These are phyloP conservation scores for Solanum lycopersicoides DNA, from an alignment of 257 asterid genomes.

Conservation along the genomic window DNA sequence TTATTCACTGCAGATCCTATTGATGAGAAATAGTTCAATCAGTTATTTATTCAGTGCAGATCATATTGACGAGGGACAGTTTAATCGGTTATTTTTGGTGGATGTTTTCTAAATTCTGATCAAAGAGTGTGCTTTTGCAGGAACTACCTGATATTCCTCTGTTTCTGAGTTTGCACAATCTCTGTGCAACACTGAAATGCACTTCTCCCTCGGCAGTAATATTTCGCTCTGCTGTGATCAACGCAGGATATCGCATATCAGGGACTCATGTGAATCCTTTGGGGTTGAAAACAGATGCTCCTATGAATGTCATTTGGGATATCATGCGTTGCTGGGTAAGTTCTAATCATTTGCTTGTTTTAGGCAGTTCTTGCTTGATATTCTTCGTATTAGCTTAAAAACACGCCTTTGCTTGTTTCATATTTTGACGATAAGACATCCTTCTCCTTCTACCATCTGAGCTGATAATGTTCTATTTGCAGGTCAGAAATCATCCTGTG, in stretches of 20 bases:
- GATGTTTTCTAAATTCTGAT: background rate
- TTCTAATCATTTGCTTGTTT: background rate
- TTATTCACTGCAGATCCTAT: background rate
- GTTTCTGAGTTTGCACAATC: constrained; percentile 92
- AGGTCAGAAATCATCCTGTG: constrained; percentile 91
- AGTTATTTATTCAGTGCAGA: background rate
- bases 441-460: background rate
- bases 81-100: background rate
- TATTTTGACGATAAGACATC: background rate
- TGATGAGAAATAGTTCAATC: background rate
- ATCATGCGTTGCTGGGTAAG: constrained; percentile 99
- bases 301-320: constrained; percentile 97
- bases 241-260: constrained; percentile 93
- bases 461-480: constrained; percentile 1
- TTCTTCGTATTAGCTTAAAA: background rate
- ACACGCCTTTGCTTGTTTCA: background rate
- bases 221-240: constrained; percentile 92
- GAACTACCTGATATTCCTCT: constrained; percentile 85
- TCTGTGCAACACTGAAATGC: constrained; percentile 80
- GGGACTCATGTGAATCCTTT: constrained; percentile 88
- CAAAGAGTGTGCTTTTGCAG: constrained; percentile 26
- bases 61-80: background rate
- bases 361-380: background rate
- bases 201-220: constrained; percentile 92
- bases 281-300: constrained; percentile 94